A percentile compares a stretch with the other conserved stretches of the same genome.
Evolutionary conservation across 169 alveolate genomes (phyloP).

Genomic region (Eimeria falciformis): DNA sequence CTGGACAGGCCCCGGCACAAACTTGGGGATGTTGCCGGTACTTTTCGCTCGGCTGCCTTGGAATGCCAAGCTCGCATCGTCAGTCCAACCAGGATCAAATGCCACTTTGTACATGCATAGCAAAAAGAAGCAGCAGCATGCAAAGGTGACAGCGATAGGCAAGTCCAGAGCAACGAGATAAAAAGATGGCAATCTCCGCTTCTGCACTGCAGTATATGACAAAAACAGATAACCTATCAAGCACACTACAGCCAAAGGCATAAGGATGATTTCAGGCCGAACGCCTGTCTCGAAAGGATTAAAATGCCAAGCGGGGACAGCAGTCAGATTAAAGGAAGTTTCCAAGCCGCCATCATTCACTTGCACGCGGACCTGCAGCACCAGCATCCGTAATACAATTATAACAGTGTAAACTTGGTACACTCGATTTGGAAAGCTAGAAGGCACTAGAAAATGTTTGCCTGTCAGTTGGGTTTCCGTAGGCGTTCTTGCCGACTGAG

Average conservation of each 20-base stretch:
- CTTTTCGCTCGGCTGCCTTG: background rate
- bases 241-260: conserved; percentile 43
- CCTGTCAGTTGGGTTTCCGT: too few species aligned
- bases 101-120: conserved; percentile 66
- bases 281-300: conserved; percentile 61
- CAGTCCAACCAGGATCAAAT: conserved; percentile 67
- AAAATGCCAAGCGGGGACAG: conserved; percentile 55
- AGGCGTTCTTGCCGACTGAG: too few species aligned
- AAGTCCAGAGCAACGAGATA: conserved; percentile 45
- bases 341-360: conserved; percentile 36
- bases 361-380: background rate
- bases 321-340: conserved; percentile 53
- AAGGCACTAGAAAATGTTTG: too few species aligned
- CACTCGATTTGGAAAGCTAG: too few species aligned
- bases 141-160: conserved; percentile 52
- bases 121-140: conserved; percentile 60
- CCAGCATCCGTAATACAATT: background rate
- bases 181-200: conserved; percentile 17
- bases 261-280: conserved; percentile 49
- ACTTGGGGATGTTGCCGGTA: conserved; percentile 55
- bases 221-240: conserved; percentile 19
- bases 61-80: background rate
- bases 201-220: conserved; percentile 45
- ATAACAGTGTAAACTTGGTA: background rate
- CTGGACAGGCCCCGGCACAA: conserved; percentile 68